These are phyloP conservation scores for Beta macrorhiza DNA, from an alignment of 179 eudicot genomes.

Conservation along the genomic window DNA sequence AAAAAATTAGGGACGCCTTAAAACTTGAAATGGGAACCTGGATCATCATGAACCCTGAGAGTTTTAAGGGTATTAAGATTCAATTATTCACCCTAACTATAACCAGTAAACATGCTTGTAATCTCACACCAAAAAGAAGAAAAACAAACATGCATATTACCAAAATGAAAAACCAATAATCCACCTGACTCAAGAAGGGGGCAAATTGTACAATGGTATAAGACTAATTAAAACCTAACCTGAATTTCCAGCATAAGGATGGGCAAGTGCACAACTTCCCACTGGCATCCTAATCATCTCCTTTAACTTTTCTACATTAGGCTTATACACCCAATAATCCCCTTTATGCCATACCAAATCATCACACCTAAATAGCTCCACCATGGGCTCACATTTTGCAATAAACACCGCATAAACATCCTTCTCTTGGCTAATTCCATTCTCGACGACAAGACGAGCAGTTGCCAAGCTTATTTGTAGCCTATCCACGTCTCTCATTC, in stretches of 20 bases:
- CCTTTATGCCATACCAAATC: constrained; percentile 63
- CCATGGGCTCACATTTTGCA: constrained; percentile 64
- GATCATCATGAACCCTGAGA: too few species aligned
- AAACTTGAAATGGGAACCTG: too few species aligned
- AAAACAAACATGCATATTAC: background rate
- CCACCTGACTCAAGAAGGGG: too few species aligned
- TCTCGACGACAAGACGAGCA: constrained; percentile 54
- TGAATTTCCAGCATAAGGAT: constrained; percentile 10
- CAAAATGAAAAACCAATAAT: background rate
- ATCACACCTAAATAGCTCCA: constrained; percentile 69
- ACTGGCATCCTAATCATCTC: constrained; percentile 57
- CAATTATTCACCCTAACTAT: background rate
- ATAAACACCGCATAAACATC: constrained; percentile 52
- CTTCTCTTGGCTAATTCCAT: constrained; percentile 28
- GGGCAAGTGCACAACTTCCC: constrained; percentile 43
- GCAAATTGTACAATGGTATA: too few species aligned
- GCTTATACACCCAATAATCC: constrained; percentile 56
- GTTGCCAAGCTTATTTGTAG: constrained; percentile 59
- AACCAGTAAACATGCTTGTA: background rate
- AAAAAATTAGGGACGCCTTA: too few species aligned
- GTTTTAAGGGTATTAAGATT: background rate
- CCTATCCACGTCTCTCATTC: constrained; percentile 55
- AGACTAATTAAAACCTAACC: constrained; percentile 11
- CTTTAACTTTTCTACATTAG: constrained; percentile 48
- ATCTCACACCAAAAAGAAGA: background rate